phyloP scores from a whole-genome alignment of 306 rosid genomes.

The Myrica gale region DNA sequence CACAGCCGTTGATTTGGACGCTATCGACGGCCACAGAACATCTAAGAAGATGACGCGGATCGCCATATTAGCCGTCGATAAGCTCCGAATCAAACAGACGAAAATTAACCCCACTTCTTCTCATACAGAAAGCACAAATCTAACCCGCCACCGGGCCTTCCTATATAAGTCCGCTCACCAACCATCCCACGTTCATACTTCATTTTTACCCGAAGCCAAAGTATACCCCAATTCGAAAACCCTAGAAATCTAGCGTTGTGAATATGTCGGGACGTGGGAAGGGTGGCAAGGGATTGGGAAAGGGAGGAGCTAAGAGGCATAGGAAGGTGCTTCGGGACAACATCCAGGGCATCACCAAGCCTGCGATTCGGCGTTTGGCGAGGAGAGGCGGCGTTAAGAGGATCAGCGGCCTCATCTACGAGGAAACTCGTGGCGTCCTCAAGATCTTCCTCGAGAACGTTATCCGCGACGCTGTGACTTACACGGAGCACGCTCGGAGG shows the following conservation, averaged over 20 bases:
- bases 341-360: slow-evolving; percentile 46
- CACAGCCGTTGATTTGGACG: background rate
- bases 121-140: slow-evolving; percentile 8
- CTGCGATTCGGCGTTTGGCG: slow-evolving; percentile 41
- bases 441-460: slow-evolving; percentile 42
- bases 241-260: background rate
- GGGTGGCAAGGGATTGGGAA: slow-evolving; percentile 54
- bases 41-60: background rate
- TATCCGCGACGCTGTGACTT: slow-evolving; percentile 40
- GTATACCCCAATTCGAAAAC: background rate
- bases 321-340: slow-evolving; percentile 41
- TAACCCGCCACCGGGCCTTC: background rate
- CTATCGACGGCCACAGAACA: background rate
- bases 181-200: accelerated
- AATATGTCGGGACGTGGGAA: slow-evolving; percentile 58
- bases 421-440: slow-evolving; percentile 43
- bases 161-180: background rate
- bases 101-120: background rate
- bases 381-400: slow-evolving; percentile 46
- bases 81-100: background rate
- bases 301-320: slow-evolving; percentile 53
- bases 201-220: background rate
- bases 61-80: background rate
- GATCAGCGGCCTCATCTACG: slow-evolving; percentile 44
- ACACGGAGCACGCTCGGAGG: slow-evolving; percentile 48